Evolutionary conservation across 2,329 filamentous ascomycete species (phyloP), one percentile per base, ranked within the genome.

Genomic region (Pseudogymnoascus sp.): DNA sequence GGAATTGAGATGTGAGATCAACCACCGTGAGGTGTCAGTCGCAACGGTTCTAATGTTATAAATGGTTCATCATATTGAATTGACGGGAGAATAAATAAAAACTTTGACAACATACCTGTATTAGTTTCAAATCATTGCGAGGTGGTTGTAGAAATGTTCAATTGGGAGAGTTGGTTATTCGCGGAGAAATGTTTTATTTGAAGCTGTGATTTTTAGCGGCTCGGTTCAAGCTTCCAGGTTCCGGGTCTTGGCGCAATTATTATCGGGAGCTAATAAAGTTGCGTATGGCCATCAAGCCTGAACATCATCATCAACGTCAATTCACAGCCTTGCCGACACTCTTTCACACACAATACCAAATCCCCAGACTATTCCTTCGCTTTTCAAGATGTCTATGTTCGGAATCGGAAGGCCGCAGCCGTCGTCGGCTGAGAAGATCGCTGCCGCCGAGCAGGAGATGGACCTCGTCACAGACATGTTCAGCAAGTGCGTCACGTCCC

Each of bases 401-500:
- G 88, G 88, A 75, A 85, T 88, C 75, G 81, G 82, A 72, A 82
- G 86, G 69, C 90, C 91, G 66, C 91, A 97, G 80, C 89, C 93
- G 75, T 89, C 91, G 68, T 96, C 93, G 73, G 93, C 91, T 77
- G 90, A 97, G 83, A 99, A 97, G 85, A 95, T 99, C 77, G 90
- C 91, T 72, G 90, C 91, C 72, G 93, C 96, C 72, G 93, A 99
- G 82, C 89, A 91, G 70, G 96, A 99, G 82, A 91, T 97, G 78
- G 95, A 97, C 79, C 93, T 97, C 83, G 87, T 97, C 71, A 91
- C 92, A 66, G 93, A 97, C 78, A 97, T 97, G 88, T 96, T 96
- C 84, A 93, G 92, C 81, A 90, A 95, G 95, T 97, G 85, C 66
- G 77, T 68, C 61, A 53, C 43, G 23, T 23, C 67, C 68, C 64